These are phyloP conservation scores for Acer saccharum DNA, from an alignment of 345 rosid species.

Conservation along the genomic window DNA sequence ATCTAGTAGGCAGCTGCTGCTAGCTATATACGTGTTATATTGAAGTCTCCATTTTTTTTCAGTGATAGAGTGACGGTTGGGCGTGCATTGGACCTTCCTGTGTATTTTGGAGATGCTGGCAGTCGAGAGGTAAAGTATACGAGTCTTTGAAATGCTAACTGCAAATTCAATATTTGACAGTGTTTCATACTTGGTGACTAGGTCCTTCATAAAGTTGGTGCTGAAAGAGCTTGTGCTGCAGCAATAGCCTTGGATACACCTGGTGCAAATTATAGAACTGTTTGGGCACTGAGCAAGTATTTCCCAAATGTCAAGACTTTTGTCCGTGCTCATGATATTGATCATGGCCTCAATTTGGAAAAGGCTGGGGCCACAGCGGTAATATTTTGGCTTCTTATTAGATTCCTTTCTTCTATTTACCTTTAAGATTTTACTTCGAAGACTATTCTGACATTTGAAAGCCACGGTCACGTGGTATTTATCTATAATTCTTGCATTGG, in stretches of 20 bases:
- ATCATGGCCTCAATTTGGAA: conserved; percentile 91
- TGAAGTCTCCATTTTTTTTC: conserved; percentile 31
- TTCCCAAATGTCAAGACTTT: conserved; percentile 95
- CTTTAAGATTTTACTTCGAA: neutral
- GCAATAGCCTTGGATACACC: conserved; percentile 94
- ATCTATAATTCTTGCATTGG: neutral
- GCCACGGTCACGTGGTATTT: neutral
- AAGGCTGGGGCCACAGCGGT: conserved; percentile 98
- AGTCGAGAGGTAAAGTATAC: conserved; percentile 84
- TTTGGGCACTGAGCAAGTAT: conserved; percentile 97
- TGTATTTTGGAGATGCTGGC: conserved; percentile 97
- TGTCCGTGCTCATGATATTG: conserved; percentile 98
- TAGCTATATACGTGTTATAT: neutral
- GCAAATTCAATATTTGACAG: conserved; percentile 20
- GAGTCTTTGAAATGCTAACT: conserved; percentile 4
- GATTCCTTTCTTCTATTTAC: neutral
- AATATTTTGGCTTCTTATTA: conserved; percentile 32
- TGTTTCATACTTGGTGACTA: conserved; percentile 32
- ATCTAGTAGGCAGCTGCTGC: neutral
- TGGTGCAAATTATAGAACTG: conserved; percentile 98
- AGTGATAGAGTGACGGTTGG: conserved; percentile 96
- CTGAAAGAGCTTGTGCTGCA: conserved; percentile 96
- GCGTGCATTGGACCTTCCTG: conserved; percentile 96
- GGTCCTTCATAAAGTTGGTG: conserved; percentile 98
- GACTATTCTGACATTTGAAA: neutral